Evolutionary conservation across 2,329 filamentous ascomycete genomes (phyloP), one percentile per base, ranked within the genome.

Genomic region (Boeremia exigua): DNA sequence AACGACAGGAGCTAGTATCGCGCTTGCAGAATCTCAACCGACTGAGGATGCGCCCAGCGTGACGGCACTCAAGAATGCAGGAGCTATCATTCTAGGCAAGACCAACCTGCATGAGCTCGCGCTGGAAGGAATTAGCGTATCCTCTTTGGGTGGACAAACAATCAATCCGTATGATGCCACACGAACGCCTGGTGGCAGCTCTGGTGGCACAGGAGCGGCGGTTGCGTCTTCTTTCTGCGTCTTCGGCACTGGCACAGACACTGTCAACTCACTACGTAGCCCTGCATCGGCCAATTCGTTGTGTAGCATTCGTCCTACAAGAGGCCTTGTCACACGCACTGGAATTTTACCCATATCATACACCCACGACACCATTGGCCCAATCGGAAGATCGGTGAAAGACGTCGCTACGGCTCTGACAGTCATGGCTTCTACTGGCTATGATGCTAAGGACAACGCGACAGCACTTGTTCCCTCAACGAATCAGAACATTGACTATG

Each of bases 121-220:
- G 0, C 75, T 88, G 0, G 86, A 89, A 64, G 87, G 86, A 0
- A 76, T 88, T 34, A 82, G 81, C 1, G 84, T 87, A 1, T 88
- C 85, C 0, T 87, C 84, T 0, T 68, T 87, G 0, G 86, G 85
- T 11, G 86, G 87, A 0, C 87, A 89, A 70, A 88, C 86, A 0
- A 68, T 84, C 57, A 89, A 89, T 67, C 86, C 87, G 0, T 90
- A 91, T 61, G 86, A 90, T 68, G 70, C 77, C 1, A 80, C 79
- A 0, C 81, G 88, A n/a, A 89, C 86, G 0, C 86, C 86, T 0
- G 87, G 86, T 3, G 87, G 86, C 1, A 86, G 82, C 39, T 87
- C 84, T 28, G 86, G 86, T 10, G 87, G 86, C 0, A 86, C 84
- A 0, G 86, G 84, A 0, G 85, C 84, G 0, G 85, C 84, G 0